These are phyloP conservation scores for Calonectria crousiana DNA, from an alignment of 2,329 filamentous ascomycete genomes.

Conservation along the genomic window DNA sequence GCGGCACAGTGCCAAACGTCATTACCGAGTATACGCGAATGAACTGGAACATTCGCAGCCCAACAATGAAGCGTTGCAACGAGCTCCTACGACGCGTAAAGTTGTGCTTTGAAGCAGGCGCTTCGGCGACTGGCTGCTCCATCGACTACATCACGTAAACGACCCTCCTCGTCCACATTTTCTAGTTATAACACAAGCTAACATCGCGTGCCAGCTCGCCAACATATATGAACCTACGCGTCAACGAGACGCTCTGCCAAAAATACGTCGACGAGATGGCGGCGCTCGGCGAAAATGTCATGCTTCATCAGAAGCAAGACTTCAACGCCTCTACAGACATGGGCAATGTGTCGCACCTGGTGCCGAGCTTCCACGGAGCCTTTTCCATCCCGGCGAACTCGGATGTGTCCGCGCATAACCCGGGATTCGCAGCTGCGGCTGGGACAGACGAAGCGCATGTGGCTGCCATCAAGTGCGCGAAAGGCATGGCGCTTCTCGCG, in stretches of 20 bases:
- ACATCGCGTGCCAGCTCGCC: slow-evolving; percentile 40
- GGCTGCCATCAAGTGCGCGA: slow-evolving; percentile 57
- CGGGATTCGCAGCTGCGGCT: slow-evolving; percentile 59
- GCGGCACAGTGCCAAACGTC: slow-evolving; percentile 26
- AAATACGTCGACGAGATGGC: slow-evolving; percentile 59
- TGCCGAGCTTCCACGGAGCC: slow-evolving; percentile 62
- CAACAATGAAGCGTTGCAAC: slow-evolving; percentile 19
- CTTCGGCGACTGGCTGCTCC: slow-evolving; percentile 50
- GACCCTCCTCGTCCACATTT: not conserved
- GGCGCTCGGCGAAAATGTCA: slow-evolving; percentile 50
- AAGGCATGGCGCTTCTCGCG: slow-evolving; percentile 57
- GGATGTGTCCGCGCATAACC: slow-evolving; percentile 53
- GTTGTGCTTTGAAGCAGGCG: slow-evolving; percentile 52
- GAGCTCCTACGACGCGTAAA: slow-evolving; percentile 43
- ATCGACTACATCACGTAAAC: slow-evolving; percentile 52
- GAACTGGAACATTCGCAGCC: slow-evolving; percentile 29
- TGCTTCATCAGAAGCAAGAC: slow-evolving; percentile 1
- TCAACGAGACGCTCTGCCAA: slow-evolving; percentile 59
- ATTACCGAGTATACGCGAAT: slow-evolving; percentile 28
- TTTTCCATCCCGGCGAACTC: slow-evolving; percentile 57
- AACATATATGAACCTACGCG: slow-evolving; percentile 59
- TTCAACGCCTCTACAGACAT: slow-evolving; percentile 61
- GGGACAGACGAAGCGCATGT: slow-evolving; percentile 53
- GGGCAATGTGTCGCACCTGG: slow-evolving; percentile 63
- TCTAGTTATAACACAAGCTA: not conserved